Evolutionary conservation across 1,284 basidiomycete genomes (phyloP), one percentile per base, ranked within the genome.

Genomic region (Cutaneotrichosporon cutaneum): DNA sequence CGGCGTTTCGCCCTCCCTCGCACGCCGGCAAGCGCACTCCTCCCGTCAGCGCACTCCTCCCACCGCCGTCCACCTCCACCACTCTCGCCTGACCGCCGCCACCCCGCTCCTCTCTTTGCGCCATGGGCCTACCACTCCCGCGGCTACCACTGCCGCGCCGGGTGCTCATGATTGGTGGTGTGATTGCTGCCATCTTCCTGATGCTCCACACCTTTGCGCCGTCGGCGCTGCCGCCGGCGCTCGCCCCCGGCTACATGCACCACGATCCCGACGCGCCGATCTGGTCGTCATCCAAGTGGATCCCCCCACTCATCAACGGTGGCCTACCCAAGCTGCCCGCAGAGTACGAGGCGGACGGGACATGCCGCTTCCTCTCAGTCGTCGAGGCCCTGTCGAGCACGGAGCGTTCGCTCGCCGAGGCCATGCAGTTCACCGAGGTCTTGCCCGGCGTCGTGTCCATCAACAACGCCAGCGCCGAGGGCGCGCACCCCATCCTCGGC

Each of bases 401-500:
- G 14, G 78, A 80, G 57, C 75, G 77, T 58, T 57, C 55, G 10
- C 54, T 73, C 5, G 77, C 76, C 8, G 69, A 70, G 27, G 48
- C 53, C 10, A 55, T 78, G 30, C 63, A 67, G 10, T 59, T 79
- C 8, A 72, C 71, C 35, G 65, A 74, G 51, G 71, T 75, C 0
- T 72, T 70, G 6, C 60, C 72, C 0, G 78, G 78, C 11, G 65
- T 78, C 39, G 74, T 79, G 42, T 61, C 59, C 13, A 55, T 60
- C 21, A 33, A 47, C 45, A 50, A 51, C 21, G 64, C 68, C 3
- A 59, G 54, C 6, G 70, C 69, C 11, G 44, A 74, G 44, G 70
- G 71, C 26, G 50, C 54, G 3, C 75, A 82, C 71, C 77, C 79
- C 51, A 81, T 83, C 48, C 65, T 81, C 22, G 77, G 72, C 0